These are phyloP conservation scores for Candida sithepensis DNA, from an alignment of 805 yeast genomes.

Conservation along the genomic window DNA sequence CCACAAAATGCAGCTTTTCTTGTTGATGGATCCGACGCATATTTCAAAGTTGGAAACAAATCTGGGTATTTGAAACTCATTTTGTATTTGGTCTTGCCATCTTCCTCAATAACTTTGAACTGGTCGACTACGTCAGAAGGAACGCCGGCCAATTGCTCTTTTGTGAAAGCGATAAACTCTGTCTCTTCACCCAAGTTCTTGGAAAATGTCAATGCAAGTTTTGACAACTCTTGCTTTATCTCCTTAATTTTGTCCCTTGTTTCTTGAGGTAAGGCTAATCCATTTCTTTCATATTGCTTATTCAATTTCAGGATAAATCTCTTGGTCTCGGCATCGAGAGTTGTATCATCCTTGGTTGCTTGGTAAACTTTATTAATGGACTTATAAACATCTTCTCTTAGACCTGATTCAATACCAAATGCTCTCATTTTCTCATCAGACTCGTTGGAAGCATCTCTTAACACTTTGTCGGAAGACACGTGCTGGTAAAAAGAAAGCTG, in stretches of 20 bases:
- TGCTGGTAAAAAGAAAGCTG: slow-evolving; percentile 68
- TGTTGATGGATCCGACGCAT: slow-evolving; percentile 60
- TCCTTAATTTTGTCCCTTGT: slow-evolving; percentile 53
- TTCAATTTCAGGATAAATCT: slow-evolving; percentile 56
- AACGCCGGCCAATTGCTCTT: slow-evolving; percentile 68
- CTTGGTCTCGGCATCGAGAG: slow-evolving; percentile 49
- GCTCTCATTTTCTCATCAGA: slow-evolving; percentile 58
- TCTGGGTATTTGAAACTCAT: slow-evolving; percentile 85
- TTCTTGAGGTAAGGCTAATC: slow-evolving; percentile 57
- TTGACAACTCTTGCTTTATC: slow-evolving; percentile 57
- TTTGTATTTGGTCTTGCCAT: slow-evolving; percentile 43
- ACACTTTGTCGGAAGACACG: slow-evolving; percentile 59
- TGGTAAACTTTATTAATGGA: slow-evolving; percentile 53
- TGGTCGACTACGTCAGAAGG: slow-evolving; percentile 60
- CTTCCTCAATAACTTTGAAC: slow-evolving; percentile 44
- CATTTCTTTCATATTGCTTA: slow-evolving; percentile 59
- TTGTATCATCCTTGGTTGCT: slow-evolving; percentile 28
- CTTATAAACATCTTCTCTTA: slow-evolving; percentile 63
- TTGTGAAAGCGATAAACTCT: slow-evolving; percentile 55
- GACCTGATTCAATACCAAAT: slow-evolving; percentile 57
- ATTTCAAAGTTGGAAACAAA: slow-evolving; percentile 69
- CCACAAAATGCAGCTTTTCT: slow-evolving; percentile 64
- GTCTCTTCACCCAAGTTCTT: slow-evolving; percentile 71
- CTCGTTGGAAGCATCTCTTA: slow-evolving; percentile 67
- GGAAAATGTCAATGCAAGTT: slow-evolving; percentile 51